Conservation (phyloP, 768 basidiomycete species). For the Rickenella mellea region DNA sequence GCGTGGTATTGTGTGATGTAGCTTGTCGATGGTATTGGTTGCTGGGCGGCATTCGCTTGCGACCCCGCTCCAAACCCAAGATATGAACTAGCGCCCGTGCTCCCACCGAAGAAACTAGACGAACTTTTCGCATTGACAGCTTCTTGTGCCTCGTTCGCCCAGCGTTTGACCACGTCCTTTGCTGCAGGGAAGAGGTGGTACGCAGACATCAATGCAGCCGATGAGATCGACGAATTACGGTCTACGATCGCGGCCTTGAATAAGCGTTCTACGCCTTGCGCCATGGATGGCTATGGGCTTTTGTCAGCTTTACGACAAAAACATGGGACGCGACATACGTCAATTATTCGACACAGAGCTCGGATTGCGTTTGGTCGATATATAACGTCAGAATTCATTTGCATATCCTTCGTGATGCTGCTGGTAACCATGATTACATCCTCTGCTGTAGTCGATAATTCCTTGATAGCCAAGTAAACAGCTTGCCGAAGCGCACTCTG, state of each 20-base stretch:
- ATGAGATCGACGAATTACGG: slow-evolving; percentile 89
- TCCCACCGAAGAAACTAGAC: slow-evolving; percentile 53
- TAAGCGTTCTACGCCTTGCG: slow-evolving; percentile 96
- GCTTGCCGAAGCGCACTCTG: slow-evolving; percentile 94
- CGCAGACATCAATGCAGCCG: slow-evolving; percentile 91
- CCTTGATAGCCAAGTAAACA: slow-evolving; percentile 98
- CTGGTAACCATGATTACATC: slow-evolving; percentile 99
- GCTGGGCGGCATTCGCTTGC: slow-evolving; percentile 45
- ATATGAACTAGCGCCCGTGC: slow-evolving; percentile 40
- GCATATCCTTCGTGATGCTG: slow-evolving; percentile 99
- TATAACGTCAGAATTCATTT: slow-evolving; percentile 96
- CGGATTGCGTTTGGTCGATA: slow-evolving; percentile 97
- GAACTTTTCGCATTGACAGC: slow-evolving; percentile 85
- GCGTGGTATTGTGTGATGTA: slow-evolving; percentile 97
- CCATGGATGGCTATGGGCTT: slow-evolving; percentile 83
- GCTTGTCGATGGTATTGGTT: slow-evolving; percentile 80
- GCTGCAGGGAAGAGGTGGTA: slow-evolving; percentile 93
- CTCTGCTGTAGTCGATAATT: slow-evolving; percentile 89
- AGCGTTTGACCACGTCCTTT: slow-evolving; percentile 93
- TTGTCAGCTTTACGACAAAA: neutral
- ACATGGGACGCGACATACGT: slow-evolving; percentile 51
- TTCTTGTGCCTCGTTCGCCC: slow-evolving; percentile 99
- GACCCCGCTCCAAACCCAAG: slow-evolving; percentile 64
- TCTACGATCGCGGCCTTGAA: slow-evolving; percentile 99
- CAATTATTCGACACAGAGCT: slow-evolving; percentile 92